Evolutionary conservation across 805 yeast genomes (phyloP).

Genomic region (Suhomyces faveliae): DNA sequence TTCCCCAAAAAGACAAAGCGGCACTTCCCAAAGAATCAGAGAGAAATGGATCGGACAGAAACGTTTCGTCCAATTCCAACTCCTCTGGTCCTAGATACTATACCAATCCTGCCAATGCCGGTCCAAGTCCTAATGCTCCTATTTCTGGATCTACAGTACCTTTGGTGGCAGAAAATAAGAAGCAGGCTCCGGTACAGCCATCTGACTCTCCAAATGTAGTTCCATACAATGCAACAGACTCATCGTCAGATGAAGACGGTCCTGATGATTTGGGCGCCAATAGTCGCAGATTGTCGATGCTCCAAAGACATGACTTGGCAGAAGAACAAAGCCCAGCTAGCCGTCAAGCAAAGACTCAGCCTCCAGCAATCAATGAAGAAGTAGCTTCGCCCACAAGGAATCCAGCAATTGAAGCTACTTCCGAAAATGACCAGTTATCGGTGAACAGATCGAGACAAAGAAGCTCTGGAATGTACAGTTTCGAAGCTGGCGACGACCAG

Average conservation of each 20-base stretch:
- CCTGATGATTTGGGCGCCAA: slow-evolving; percentile 13
- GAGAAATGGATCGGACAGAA: not conserved
- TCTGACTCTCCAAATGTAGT: slow-evolving; percentile 36
- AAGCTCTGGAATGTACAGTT: slow-evolving; percentile 29
- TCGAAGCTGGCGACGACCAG: slow-evolving; percentile 42
- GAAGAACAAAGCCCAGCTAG: not conserved
- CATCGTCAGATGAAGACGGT: slow-evolving; percentile 31
- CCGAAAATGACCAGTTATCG: slow-evolving; percentile 9
- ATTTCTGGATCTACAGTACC: not conserved
- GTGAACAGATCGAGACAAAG: slow-evolving; percentile 17
- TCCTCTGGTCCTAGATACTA: slow-evolving; percentile 10
- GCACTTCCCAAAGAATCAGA: not conserved
- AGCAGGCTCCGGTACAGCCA: not conserved
- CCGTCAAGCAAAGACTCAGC: not conserved
- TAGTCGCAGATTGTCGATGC: slow-evolving; percentile 30
- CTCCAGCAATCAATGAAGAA: not conserved
- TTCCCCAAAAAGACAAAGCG: not conserved
- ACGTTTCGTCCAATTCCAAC: not conserved
- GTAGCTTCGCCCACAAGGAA: not conserved
- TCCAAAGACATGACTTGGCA: slow-evolving; percentile 33
- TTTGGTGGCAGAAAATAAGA: not conserved
- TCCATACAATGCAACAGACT: slow-evolving; percentile 27
- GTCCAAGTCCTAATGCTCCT: not conserved
- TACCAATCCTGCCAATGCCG: slow-evolving; percentile 11
- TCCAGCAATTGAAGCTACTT: not conserved